Evolutionary conservation across 2,329 filamentous ascomycete genomes (phyloP).

Genomic region (Clonostachys rosea): DNA sequence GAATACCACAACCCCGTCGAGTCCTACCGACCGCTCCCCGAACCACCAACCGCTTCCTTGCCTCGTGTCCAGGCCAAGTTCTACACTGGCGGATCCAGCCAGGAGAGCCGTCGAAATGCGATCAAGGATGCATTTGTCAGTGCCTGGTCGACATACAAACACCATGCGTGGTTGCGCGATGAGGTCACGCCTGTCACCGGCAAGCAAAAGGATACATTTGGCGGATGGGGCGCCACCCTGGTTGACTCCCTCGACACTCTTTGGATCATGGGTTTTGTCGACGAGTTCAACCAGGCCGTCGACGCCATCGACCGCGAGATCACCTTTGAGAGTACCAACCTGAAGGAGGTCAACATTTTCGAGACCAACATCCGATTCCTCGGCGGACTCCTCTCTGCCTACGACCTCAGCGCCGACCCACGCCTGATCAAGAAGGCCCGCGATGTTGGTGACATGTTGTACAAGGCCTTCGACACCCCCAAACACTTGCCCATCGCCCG

Average conservation of each 20-base stretch:
- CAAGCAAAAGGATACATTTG: constrained; percentile 43
- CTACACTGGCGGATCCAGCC: constrained; percentile 1
- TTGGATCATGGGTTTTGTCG: constrained; percentile 38
- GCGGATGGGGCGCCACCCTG: constrained; percentile 57
- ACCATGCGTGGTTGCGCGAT: constrained; percentile 53
- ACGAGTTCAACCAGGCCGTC: constrained; percentile 5
- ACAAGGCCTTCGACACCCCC: constrained; percentile 49
- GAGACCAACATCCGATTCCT: constrained; percentile 53
- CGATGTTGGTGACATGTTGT: constrained; percentile 50
- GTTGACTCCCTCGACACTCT: constrained; percentile 42
- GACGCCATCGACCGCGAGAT: constrained; percentile 17
- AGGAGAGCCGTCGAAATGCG: constrained; percentile 20
- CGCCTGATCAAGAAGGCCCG: constrained; percentile 41
- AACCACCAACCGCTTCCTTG: neutral
- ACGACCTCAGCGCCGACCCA: constrained; percentile 41
- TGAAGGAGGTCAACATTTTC: constrained; percentile 40
- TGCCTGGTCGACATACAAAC: constrained; percentile 53
- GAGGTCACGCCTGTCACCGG: constrained; percentile 51
- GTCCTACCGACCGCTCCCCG: constrained; percentile 6
- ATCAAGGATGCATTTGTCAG: constrained; percentile 37
- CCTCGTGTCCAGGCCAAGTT: constrained; percentile 1
- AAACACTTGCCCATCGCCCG: constrained; percentile 46
- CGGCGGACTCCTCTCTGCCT: constrained; percentile 44
- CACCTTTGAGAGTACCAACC: constrained; percentile 43
- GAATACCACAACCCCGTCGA: constrained; percentile 8